A percentile compares a stretch with the other conserved stretches of the same genome.
Conservation (phyloP, 163 green algal genomes). For the Scenedesmus sp. region DNA sequence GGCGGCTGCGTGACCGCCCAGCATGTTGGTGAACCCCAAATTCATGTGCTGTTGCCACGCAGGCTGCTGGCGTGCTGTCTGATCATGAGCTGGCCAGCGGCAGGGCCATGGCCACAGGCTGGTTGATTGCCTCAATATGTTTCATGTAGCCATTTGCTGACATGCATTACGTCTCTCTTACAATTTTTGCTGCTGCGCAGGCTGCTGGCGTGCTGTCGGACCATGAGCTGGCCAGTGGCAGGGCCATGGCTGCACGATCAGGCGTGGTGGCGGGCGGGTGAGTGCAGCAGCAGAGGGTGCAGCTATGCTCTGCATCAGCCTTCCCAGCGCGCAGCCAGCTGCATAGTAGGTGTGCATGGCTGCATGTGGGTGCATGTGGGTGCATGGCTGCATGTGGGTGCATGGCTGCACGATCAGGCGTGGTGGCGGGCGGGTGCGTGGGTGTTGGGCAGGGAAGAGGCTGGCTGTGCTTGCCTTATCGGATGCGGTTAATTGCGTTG, state of each 20-base stretch:
- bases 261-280: slow-evolving; percentile 21
- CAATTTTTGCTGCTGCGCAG: not conserved
- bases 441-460: too few species aligned
- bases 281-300: not conserved
- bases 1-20: too few species aligned
- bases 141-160: not conserved
- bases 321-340: too few species aligned
- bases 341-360: too few species aligned
- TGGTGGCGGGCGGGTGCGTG: not conserved
- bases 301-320: not conserved
- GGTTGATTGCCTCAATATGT: not conserved
- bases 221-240: slow-evolving; percentile 45
- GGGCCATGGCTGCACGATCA: not conserved
- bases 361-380: too few species aligned
- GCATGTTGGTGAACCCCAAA: too few species aligned
- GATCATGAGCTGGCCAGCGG: slow-evolving; percentile 49
- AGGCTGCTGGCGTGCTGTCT: slow-evolving; percentile 42
- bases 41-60: not conserved
- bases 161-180: not conserved
- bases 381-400: too few species aligned
- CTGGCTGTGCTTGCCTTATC: too few species aligned
- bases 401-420: not conserved
- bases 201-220: slow-evolving; percentile 42
- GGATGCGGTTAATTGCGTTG: too few species aligned
- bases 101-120: not conserved